phyloP scores from a whole-genome alignment of 176 grass and related monocot genomes.

The Hordeum marinum region DNA sequence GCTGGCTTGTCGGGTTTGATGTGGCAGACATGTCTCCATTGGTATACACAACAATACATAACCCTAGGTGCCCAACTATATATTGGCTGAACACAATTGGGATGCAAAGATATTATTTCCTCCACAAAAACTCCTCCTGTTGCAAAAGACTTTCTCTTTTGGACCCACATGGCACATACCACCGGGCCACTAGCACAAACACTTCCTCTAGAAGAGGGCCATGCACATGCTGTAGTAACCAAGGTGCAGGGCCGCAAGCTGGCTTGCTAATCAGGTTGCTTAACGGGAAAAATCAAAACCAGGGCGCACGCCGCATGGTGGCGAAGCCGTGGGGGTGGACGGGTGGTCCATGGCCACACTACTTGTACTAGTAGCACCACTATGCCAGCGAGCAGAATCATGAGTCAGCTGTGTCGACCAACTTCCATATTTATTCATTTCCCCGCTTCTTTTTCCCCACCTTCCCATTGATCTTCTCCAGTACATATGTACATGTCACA shows the following conservation, averaged over 20 bases:
- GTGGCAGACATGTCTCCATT: neutral
- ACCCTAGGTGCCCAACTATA: neutral
- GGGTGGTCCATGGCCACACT: no score
- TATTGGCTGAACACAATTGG: neutral
- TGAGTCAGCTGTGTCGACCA: neutral
- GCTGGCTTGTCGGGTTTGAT: no score
- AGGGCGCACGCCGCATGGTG: no score
- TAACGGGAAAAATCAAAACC: neutral
- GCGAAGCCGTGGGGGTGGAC: no score
- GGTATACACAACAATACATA: neutral
- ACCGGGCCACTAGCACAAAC: neutral
- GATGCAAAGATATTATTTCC: neutral
- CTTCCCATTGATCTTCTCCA: neutral
- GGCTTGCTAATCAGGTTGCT: neutral
- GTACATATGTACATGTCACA: neutral
- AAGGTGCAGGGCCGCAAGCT: slow-evolving; percentile 12
- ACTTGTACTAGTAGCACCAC: neutral
- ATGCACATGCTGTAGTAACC: neutral
- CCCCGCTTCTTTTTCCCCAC: neutral
- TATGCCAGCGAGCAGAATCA: neutral
- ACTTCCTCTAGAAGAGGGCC: slow-evolving; percentile 10
- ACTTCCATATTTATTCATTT: neutral
- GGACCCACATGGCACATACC: neutral
- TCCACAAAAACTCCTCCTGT: neutral
- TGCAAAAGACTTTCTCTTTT: neutral